These are phyloP conservation scores for Rhodomyrtus psidioides DNA, from an alignment of 441 rosid genomes.

Conservation along the genomic window DNA sequence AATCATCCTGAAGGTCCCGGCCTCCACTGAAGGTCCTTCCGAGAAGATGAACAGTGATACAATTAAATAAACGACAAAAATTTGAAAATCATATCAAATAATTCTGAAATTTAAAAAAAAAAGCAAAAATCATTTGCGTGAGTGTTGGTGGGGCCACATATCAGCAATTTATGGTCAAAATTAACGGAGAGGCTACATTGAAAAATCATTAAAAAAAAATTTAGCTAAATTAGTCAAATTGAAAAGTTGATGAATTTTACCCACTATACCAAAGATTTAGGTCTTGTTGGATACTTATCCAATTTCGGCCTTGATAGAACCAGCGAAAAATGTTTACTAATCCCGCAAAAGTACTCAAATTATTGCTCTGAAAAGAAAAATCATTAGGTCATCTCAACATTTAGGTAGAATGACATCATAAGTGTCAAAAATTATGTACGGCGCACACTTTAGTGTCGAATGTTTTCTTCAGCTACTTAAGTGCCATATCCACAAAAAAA, in stretches of 20 bases:
- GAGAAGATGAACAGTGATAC: not conserved
- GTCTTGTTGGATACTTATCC: not conserved
- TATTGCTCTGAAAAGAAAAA: not conserved
- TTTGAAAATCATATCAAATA: no score
- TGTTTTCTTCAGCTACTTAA: no score
- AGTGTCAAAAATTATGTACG: no score
- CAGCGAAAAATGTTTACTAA: not conserved
- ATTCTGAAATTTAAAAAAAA: not conserved
- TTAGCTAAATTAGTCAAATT: not conserved
- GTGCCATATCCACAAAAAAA: no score
- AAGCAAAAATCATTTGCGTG: not conserved
- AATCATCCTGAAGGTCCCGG: not conserved
- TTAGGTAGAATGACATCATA: no score
- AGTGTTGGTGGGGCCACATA: rapidly evolving
- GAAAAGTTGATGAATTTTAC: rapidly evolving
- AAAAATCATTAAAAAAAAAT: not conserved
- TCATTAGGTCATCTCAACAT: not conserved
- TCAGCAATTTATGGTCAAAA: not conserved
- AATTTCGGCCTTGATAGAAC: not conserved
- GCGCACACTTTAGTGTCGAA: no score
- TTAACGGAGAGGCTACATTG: not conserved
- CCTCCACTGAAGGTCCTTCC: not conserved
- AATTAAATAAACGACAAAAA: not conserved
- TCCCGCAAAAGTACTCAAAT: not conserved
- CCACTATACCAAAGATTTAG: not conserved